phyloP scores from a whole-genome alignment of 129 eudicot genomes.

The Rutidosis leptorrhynchoides region DNA sequence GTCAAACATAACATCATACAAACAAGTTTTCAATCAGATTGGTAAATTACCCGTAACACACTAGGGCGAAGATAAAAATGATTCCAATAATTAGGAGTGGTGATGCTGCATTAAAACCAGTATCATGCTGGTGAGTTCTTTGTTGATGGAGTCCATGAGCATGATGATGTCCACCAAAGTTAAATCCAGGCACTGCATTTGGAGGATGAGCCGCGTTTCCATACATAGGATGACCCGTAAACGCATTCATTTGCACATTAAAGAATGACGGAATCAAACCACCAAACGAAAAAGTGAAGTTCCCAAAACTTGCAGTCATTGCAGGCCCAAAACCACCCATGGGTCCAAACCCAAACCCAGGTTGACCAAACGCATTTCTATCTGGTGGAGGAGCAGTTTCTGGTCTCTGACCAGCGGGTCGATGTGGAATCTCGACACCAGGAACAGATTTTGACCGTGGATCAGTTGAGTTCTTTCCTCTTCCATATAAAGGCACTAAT shows the following conservation, averaged over 20 bases:
- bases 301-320: constrained; percentile 69
- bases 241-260: constrained; percentile 64
- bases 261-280: constrained; percentile 72
- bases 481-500: constrained; percentile 71
- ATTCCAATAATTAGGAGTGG: constrained; percentile 52
- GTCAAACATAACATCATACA: background rate
- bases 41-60: constrained; percentile 40
- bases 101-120: constrained; percentile 47
- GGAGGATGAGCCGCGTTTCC: constrained; percentile 48
- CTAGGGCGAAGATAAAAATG: constrained; percentile 44
- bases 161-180: constrained; percentile 44
- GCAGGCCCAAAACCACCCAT: constrained; percentile 81
- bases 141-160: constrained; percentile 46
- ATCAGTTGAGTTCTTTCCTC: constrained; percentile 74
- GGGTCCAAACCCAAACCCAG: constrained; percentile 67
- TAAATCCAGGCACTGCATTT: constrained; percentile 28
- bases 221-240: constrained; percentile 46
- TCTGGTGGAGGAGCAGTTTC: constrained; percentile 81
- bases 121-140: constrained; percentile 45
- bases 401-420: constrained; percentile 81
- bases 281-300: constrained; percentile 64
- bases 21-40: constrained; percentile 7
- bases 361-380: constrained; percentile 53
- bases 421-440: constrained; percentile 67
- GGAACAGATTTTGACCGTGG: constrained; percentile 72